Conservation (phyloP, 2,329 filamentous ascomycete species). For the Graphiopsis chlorocephala region DNA sequence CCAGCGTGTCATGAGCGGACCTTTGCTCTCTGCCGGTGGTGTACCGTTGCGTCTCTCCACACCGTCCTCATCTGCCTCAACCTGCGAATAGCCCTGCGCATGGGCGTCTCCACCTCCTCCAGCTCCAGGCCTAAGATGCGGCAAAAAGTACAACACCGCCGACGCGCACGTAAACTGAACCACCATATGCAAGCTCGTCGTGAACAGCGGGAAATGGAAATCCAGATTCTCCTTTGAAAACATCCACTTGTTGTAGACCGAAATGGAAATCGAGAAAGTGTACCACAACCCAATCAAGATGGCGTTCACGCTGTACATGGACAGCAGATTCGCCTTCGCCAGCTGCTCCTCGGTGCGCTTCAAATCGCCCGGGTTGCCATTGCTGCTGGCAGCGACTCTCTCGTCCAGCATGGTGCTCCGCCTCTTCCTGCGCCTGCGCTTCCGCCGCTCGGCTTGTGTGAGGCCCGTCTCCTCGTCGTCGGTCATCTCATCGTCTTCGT, state of each 20-base stretch:
- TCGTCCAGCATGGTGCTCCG: constrained; percentile 68
- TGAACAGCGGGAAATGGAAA: constrained; percentile 93
- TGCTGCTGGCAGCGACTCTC: constrained; percentile 60
- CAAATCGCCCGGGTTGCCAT: constrained; percentile 50
- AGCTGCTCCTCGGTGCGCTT: constrained; percentile 65
- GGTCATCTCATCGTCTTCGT: constrained; percentile 60
- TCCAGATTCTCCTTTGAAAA: constrained; percentile 81
- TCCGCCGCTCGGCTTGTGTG: constrained; percentile 68
- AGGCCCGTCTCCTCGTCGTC: constrained; percentile 90
- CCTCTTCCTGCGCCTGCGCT: constrained; percentile 59
- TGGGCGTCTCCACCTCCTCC: background rate
- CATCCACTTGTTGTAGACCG: constrained; percentile 99
- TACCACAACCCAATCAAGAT: constrained; percentile 83
- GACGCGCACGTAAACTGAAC: constrained; percentile 84
- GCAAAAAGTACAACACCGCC: constrained; percentile 76
- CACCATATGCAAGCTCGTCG: constrained; percentile 90
- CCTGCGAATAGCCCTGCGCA: constrained; percentile 20
- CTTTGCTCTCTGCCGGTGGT: constrained; percentile 34
- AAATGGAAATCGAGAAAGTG: constrained; percentile 88
- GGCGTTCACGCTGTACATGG: constrained; percentile 69
- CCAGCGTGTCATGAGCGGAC: constrained; percentile 73
- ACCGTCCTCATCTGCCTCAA: constrained; percentile 13
- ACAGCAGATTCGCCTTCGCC: constrained; percentile 71
- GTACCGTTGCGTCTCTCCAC: constrained; percentile 15
- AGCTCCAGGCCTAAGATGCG: constrained; percentile 67